These are phyloP conservation scores for Huntiella moniliformis DNA, from an alignment of 2,329 filamentous ascomycete genomes.

Conservation along the genomic window DNA sequence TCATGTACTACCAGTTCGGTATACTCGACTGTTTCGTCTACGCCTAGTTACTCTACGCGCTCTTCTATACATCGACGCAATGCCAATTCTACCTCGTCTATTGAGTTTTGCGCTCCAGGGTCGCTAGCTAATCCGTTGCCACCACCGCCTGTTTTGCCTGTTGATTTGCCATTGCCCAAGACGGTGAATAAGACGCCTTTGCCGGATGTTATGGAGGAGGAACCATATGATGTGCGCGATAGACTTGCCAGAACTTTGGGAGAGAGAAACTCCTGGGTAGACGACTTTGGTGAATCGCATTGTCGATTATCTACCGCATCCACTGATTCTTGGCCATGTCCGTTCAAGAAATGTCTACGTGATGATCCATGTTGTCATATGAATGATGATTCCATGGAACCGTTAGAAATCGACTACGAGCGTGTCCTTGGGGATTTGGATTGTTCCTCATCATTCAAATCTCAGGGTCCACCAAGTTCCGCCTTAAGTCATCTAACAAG, in stretches of 20 bases:
- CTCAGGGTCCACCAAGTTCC: constrained; percentile 26
- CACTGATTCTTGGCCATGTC: constrained; percentile 13
- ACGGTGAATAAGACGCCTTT: constrained; percentile 39
- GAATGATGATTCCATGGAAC: not conserved
- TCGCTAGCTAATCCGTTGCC: constrained; percentile 22
- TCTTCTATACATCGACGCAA: constrained; percentile 30
- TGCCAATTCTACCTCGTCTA: constrained; percentile 61
- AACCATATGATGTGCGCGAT: no score
- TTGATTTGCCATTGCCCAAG: constrained; percentile 26
- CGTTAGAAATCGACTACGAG: constrained; percentile 40
- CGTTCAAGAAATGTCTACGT: constrained; percentile 9
- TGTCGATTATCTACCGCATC: constrained; percentile 38
- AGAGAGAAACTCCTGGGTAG: no score
- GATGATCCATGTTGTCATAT: constrained; percentile 6
- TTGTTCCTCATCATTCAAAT: constrained; percentile 6
- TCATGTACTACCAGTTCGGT: not conserved
- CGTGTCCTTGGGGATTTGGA: constrained; percentile 47
- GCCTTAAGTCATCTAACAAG: constrained; percentile 43
- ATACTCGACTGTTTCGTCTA: not conserved
- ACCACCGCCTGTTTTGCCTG: constrained; percentile 30
- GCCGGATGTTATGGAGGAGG: constrained; percentile 69
- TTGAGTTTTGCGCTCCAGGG: constrained; percentile 25
- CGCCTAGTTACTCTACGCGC: not conserved
- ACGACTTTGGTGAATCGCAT: constrained; percentile 5
- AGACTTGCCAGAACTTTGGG: no score